A percentile compares a stretch with the other conserved stretches of the same genome.
Conservation (phyloP, 2,329 filamentous ascomycete species). For the Pseudopyrenochaeta lycopersici region DNA sequence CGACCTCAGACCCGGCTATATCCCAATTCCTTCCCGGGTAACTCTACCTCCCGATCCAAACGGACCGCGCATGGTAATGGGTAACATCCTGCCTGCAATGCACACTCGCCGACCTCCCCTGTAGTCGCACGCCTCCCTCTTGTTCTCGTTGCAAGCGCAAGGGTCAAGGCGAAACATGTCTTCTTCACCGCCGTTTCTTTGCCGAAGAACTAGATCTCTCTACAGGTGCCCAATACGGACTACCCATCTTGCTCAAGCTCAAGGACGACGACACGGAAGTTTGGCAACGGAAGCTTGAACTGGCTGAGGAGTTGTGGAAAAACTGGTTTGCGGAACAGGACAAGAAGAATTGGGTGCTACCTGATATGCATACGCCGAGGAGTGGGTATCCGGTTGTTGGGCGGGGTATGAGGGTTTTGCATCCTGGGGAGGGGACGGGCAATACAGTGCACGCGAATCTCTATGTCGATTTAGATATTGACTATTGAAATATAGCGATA, state of each 20-base stretch:
- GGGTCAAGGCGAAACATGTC: conserved; percentile 23
- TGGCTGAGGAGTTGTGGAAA: conserved; percentile 14
- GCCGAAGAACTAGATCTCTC: conserved; percentile 15
- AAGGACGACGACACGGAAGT: conserved; percentile 17
- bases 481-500: too few relatives aligned
- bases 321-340: conserved; percentile 24
- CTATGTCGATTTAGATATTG: neutral
- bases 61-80: conserved; percentile 20
- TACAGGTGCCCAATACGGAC: neutral
- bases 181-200: conserved; percentile 31
- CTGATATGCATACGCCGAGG: conserved; percentile 8
- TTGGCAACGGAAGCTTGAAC: conserved; percentile 23
- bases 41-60: conserved; percentile 1
- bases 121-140: conserved; percentile 36
- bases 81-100: conserved; percentile 45
- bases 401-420: neutral
- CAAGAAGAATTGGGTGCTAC: conserved; percentile 38
- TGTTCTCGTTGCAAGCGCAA: conserved; percentile 40
- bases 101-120: conserved; percentile 31
- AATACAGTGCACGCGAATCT: neutral
- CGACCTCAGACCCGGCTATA: neutral
- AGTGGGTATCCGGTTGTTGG: conserved; percentile 8
- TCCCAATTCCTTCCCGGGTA: neutral
- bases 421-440: conserved; percentile 19
- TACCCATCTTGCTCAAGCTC: conserved; percentile 28